Evolutionary conservation across 2,329 filamentous ascomycete genomes (phyloP), one percentile per base, ranked within the genome.

Genomic region (Cladophialophora exuberans): DNA sequence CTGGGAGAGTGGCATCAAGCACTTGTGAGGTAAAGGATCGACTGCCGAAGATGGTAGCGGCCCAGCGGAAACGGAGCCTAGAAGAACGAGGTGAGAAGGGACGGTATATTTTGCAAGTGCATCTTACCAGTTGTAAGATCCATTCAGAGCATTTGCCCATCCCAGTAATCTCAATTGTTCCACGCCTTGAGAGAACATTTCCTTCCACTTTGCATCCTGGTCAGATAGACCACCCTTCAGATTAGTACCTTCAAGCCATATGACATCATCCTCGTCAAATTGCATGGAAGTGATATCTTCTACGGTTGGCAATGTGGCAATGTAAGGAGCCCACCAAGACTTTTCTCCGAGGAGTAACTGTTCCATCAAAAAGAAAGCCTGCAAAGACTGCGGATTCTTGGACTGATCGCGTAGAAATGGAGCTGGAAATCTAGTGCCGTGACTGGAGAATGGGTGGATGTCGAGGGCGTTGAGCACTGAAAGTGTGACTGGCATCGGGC

Each of bases 241-340:
- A 44, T 68, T 67, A 6, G 67, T 69, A 5, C 67, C 67, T 28
- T 70, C 62, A 46, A 77, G 61, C 75, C 75, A 78, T 47, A 78
- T 77, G 1, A 80, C 67, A 64, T 89, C 86, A 3, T 79, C 75
- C 0, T 79, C 75, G 81, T 87, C 90, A 62, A 84, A 85, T 0
- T 85, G 75, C 3, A 86, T 83, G 11, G 87, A 77, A 1, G 73
- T 76, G 74, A 87, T 79, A 1, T 83, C 72, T 7, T 79, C 76
- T 0, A 85, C 85, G 56, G 83, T 81, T 1, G 88, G 87, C 0
- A 91, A 75, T 0, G 82, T 81, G 7, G 73, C 71, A 60, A 90
- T 81, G 69, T 91, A 91, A 1, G 84, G 79, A 67, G 75, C 78
- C 88, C 88, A 91, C 62, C 82, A 83, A 0, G 87, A 88, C 1